Conservation (phyloP, 345 rosid genomes). For the Eutrema heterophyllum region DNA sequence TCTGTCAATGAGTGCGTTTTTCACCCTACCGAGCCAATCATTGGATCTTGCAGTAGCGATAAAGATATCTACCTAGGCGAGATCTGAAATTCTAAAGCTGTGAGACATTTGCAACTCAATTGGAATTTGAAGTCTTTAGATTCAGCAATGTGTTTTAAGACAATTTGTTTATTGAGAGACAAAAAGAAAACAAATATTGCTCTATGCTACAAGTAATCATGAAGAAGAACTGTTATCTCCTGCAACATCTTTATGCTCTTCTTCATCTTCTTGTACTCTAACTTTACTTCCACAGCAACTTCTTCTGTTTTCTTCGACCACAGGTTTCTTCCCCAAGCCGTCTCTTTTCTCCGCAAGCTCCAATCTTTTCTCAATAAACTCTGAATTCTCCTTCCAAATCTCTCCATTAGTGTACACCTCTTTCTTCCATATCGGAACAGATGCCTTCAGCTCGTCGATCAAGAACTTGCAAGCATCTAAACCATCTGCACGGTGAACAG, state of each 20-base stretch:
- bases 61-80: slow-evolving; percentile 91
- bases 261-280: slow-evolving; percentile 37
- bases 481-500: slow-evolving; percentile 80
- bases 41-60: slow-evolving; percentile 95
- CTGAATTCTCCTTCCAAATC: slow-evolving; percentile 92
- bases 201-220: slow-evolving; percentile 18
- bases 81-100: slow-evolving; percentile 44
- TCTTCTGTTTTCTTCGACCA: slow-evolving; percentile 30
- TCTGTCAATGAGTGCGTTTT: slow-evolving; percentile 85
- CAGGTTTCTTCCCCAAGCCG: slow-evolving; percentile 28
- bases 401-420: slow-evolving; percentile 86
- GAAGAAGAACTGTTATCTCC: slow-evolving; percentile 13
- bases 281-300: slow-evolving; percentile 59
- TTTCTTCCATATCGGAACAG: slow-evolving; percentile 94
- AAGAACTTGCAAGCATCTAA: slow-evolving; percentile 80
- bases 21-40: slow-evolving; percentile 83
- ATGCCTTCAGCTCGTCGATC: slow-evolving; percentile 79
- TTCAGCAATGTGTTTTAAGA: slow-evolving; percentile 13
- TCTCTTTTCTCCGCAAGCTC: slow-evolving; percentile 43
- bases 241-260: slow-evolving; percentile 8
- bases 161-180: slow-evolving; percentile 12
- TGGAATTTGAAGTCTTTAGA: slow-evolving; percentile 16
- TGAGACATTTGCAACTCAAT: neutral
- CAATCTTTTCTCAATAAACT: slow-evolving; percentile 59
- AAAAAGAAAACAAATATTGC: neutral